Evolutionary conservation across 2,329 filamentous ascomycete genomes (phyloP).

Genomic region (Aspergillus clavatus): DNA sequence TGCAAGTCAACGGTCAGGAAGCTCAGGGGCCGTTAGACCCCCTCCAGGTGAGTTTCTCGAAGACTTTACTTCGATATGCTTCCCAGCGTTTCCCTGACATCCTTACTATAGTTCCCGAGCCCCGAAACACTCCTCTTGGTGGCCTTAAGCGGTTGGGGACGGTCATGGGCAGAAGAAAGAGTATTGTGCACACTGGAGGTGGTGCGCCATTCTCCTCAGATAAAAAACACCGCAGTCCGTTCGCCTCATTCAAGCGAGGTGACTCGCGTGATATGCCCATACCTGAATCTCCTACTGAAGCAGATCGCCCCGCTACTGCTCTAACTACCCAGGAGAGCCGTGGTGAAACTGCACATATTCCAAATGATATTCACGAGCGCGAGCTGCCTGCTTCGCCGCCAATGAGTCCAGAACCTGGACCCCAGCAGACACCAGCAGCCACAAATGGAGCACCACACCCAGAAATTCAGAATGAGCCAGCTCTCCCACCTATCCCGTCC

Average conservation of each 20-base stretch:
- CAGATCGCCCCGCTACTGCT: slow-evolving; percentile 31
- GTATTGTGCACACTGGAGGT: slow-evolving; percentile 34
- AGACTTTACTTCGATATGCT: neutral
- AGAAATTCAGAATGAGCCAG: slow-evolving; percentile 14
- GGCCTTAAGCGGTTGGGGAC: slow-evolving; percentile 45
- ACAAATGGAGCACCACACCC: slow-evolving; percentile 26
- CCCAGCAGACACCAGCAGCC: slow-evolving; percentile 14
- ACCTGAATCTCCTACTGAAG: slow-evolving; percentile 28
- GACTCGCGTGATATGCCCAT: slow-evolving; percentile 38
- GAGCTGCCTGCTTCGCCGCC: slow-evolving; percentile 16
- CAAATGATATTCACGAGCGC: slow-evolving; percentile 25
- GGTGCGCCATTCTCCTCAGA: slow-evolving; percentile 29
- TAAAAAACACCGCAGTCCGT: slow-evolving; percentile 41
- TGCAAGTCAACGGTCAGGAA: slow-evolving; percentile 51
- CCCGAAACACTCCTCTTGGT: slow-evolving; percentile 40
- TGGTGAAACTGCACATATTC: slow-evolving; percentile 19
- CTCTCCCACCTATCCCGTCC: slow-evolving; percentile 17
- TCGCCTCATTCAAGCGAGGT: slow-evolving; percentile 39
- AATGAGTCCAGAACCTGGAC: slow-evolving; percentile 16
- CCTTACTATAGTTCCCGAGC: slow-evolving; percentile 30
- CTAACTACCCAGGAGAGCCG: slow-evolving; percentile 23
- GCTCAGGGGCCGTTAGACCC: slow-evolving; percentile 38
- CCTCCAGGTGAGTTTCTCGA: slow-evolving; percentile 32
- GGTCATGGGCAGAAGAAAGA: slow-evolving; percentile 46
- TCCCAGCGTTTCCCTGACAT: slow-evolving; percentile 8